These are phyloP conservation scores for Venustampulla echinocandica DNA, from an alignment of 495 filamentous ascomycete species.

Conservation along the genomic window DNA sequence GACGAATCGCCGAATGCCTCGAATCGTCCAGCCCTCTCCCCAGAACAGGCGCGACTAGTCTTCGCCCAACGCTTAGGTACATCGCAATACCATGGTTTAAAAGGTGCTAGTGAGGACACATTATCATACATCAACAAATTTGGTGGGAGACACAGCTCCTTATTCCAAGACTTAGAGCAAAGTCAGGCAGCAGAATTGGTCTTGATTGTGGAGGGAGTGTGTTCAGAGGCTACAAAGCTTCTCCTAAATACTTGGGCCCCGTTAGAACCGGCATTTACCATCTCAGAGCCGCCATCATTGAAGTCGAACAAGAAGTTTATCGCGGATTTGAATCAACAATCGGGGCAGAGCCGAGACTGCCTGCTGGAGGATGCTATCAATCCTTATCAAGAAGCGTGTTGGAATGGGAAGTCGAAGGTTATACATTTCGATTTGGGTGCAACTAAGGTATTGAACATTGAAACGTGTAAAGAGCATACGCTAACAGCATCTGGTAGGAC, in stretches of 20 bases:
- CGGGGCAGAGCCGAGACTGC: slow-evolving; percentile 26
- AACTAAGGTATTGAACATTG: slow-evolving; percentile 3
- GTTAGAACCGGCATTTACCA: slow-evolving; percentile 32
- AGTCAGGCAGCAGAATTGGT: slow-evolving; percentile 37
- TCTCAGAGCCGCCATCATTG: slow-evolving; percentile 31
- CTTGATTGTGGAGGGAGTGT: slow-evolving; percentile 40
- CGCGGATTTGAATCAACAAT: slow-evolving; percentile 24
- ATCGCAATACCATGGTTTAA: slow-evolving; percentile 22
- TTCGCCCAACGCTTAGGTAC: slow-evolving; percentile 32
- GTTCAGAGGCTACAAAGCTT: slow-evolving; percentile 25
- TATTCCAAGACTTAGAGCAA: slow-evolving; percentile 30
- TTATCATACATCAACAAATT: slow-evolving; percentile 23
- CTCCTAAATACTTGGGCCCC: slow-evolving; percentile 23
- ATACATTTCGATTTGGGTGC: slow-evolving; percentile 16
- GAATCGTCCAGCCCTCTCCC: slow-evolving; percentile 27
- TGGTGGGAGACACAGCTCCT: slow-evolving; percentile 16
- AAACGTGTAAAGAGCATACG: background rate
- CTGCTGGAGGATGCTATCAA: slow-evolving; percentile 32
- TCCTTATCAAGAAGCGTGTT: slow-evolving; percentile 34
- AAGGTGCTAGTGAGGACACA: slow-evolving; percentile 15
- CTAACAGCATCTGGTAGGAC: slow-evolving; percentile 3
- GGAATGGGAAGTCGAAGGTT: slow-evolving; percentile 36
- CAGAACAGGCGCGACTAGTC: slow-evolving; percentile 32
- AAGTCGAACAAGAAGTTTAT: slow-evolving; percentile 29
- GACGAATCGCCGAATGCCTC: slow-evolving; percentile 16